Conservation (phyloP, 768 basidiomycete genomes). For the Suillus discolor region DNA sequence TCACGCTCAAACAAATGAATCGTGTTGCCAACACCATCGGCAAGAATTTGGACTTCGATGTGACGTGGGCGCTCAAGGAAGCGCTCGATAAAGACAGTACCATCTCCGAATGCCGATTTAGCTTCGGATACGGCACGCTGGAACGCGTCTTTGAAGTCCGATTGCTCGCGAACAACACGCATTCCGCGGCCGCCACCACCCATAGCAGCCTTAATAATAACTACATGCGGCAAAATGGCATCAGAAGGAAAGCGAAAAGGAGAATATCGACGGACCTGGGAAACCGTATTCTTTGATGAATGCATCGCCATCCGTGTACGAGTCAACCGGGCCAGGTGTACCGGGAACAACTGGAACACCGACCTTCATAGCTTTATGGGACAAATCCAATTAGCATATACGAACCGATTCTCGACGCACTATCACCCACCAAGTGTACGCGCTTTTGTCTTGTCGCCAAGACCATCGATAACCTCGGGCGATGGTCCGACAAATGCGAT, state of each 20-base stretch:
- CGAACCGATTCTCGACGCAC: conserved; percentile 10
- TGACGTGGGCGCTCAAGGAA: conserved; percentile 96
- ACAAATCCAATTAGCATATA: conserved; percentile 10
- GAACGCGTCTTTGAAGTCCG: conserved; percentile 87
- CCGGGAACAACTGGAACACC: conserved; percentile 97
- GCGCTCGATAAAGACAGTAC: conserved; percentile 98
- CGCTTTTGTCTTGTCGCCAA: conserved; percentile 99
- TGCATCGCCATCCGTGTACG: conserved; percentile 75
- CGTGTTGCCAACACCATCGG: conserved; percentile 89
- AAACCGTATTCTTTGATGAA: conserved; percentile 98
- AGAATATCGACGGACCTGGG: conserved; percentile 58
- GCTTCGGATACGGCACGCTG: conserved; percentile 94
- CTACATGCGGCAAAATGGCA: conserved; percentile 39
- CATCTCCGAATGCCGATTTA: conserved; percentile 96
- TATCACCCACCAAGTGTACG: conserved; percentile 69
- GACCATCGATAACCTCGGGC: conserved; percentile 94
- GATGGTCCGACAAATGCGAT: conserved; percentile 95
- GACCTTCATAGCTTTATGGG: conserved; percentile 71
- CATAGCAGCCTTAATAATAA: conserved; percentile 99
- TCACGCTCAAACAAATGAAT: conserved; percentile 99
- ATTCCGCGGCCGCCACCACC: conserved; percentile 98
- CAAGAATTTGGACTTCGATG: conserved; percentile 96
- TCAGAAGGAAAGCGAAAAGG: neutral
- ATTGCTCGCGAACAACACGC: conserved; percentile 96
- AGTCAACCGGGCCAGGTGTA: conserved; percentile 89